Conservation (phyloP, 1,139 yeast genomes). For the Saccharomyces uvarum region DNA sequence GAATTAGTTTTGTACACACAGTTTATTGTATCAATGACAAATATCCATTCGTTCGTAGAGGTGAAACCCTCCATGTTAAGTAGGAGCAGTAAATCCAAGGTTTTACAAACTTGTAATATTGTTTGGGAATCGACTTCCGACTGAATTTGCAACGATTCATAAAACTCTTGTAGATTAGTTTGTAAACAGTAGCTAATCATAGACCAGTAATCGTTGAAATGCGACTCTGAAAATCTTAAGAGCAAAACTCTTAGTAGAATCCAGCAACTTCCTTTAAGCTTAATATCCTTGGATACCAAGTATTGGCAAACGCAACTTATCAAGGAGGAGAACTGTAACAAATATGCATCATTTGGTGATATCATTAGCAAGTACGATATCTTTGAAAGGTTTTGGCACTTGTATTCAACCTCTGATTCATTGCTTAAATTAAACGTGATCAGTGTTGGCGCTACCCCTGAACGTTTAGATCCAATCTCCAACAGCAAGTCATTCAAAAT, state of each 20-base stretch:
- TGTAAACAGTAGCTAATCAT: constrained; percentile 56
- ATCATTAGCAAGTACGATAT: constrained; percentile 56
- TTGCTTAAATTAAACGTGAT: constrained; percentile 29
- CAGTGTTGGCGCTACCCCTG: constrained; percentile 25
- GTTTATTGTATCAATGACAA: constrained; percentile 64
- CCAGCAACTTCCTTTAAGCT: constrained; percentile 30
- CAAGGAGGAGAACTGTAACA: constrained; percentile 31
- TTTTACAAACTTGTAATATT: constrained; percentile 57
- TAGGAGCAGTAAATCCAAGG: constrained; percentile 65
- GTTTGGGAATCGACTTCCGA: constrained; percentile 38
- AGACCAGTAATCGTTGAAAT: constrained; percentile 66
- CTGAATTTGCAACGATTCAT: constrained; percentile 34
- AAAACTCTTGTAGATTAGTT: constrained; percentile 41
- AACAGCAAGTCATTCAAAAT: constrained; percentile 23
- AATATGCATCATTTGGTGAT: constrained; percentile 51
- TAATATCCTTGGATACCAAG: constrained; percentile 20
- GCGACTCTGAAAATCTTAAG: constrained; percentile 54
- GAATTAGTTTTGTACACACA: constrained; percentile 41
- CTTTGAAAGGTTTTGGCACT: constrained; percentile 24
- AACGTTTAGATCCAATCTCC: constrained; percentile 22
- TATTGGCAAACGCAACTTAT: constrained; percentile 23
- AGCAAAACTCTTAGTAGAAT: constrained; percentile 56
- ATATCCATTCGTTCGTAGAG: constrained; percentile 71
- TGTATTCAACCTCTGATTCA: constrained; percentile 24
- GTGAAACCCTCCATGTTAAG: constrained; percentile 73